Evolutionary conservation across 768 basidiomycete species (phyloP), one percentile per base, ranked within the genome.

Genomic region (Russula sp.): DNA sequence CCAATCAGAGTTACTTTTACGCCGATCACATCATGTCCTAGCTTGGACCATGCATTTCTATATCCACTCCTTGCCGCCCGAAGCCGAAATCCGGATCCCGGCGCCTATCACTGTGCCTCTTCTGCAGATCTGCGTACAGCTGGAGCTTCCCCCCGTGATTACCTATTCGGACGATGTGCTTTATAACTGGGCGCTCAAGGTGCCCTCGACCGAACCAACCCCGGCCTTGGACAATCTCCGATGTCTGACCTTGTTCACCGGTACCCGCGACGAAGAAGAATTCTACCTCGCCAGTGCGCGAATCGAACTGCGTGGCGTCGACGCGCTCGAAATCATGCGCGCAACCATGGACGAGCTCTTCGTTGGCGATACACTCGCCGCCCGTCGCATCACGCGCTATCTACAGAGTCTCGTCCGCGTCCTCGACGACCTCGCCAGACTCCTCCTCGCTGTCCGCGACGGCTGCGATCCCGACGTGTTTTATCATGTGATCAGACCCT

Each of bases 131-230:
- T 90, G 84, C 26, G 73, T 78, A 0, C 76, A 87, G 52, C 84
- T 97, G 11, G 85, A 89, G 59, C 77, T 97, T 1, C 94, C 95
- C 0, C 93, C 95, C 0, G 79, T 96, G 46, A 80, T 94, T 62
- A 97, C 94, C 4, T 97, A 94, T 72, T 88, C 94, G 11, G 94
- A 96, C 73, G 88, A 88, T 32, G 94, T 97, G 10, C 81, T 97
- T 30, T 97, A 94, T 76, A 96, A 96, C 73, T 91, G 89, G 87
- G 73, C 70, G 5, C 72, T 72, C 64, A 74, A 71, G 51, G 42
- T 40, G 1, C 54, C 50, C 7, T 58, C 63, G 24, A 61, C 66
- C 26, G 48, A 62, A 38, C 77, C 79, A 1, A 77, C 72, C 8
- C 79, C 80, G 1, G 76, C 75, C 34, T 74, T 83, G 6, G 76